Percentiles rank a stretch among this genome's conserved stretches.
phyloP scores from a whole-genome alignment of 345 rosid genomes.

The Psidium friedrichsthalianum region DNA sequence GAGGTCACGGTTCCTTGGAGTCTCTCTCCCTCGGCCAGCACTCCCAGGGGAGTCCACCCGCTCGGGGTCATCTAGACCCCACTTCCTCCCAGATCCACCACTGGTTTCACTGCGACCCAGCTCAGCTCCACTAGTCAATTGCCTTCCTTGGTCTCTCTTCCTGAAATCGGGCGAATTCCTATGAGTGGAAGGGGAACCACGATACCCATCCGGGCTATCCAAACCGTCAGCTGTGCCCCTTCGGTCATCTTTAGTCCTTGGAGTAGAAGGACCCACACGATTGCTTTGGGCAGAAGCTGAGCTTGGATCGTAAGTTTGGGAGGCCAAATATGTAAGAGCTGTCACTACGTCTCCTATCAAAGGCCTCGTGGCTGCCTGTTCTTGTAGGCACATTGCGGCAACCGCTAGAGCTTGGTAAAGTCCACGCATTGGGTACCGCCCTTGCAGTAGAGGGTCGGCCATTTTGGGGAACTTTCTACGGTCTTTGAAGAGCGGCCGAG shows the following conservation, averaged over 20 bases:
- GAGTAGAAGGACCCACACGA: slow-evolving; percentile 59
- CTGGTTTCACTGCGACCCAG: slow-evolving; percentile 50
- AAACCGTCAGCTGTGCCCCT: slow-evolving; percentile 56
- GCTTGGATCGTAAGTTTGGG: slow-evolving; percentile 77
- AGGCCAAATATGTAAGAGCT: slow-evolving; percentile 89
- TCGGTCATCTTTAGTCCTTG: slow-evolving; percentile 54
- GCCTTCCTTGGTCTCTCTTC: slow-evolving; percentile 50
- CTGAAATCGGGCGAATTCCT: slow-evolving; percentile 87
- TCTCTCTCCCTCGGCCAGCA: slow-evolving; percentile 54
- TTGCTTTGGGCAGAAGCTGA: slow-evolving; percentile 43
- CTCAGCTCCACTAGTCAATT: slow-evolving; percentile 39
- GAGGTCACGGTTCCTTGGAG: slow-evolving; percentile 68
- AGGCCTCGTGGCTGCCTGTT: slow-evolving; percentile 95
- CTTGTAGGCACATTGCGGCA: slow-evolving; percentile 98
- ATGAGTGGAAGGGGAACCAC: slow-evolving; percentile 63
- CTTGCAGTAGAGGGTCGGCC: slow-evolving; percentile 92
- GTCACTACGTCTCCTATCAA: slow-evolving; percentile 93
- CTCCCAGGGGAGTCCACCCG: slow-evolving; percentile 55
- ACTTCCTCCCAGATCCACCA: slow-evolving; percentile 75
- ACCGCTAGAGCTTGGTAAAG: slow-evolving; percentile 97
- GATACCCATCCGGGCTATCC: slow-evolving; percentile 57
- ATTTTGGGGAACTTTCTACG: slow-evolving; percentile 92
- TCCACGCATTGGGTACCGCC: slow-evolving; percentile 89
- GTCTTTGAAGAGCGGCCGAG: slow-evolving; percentile 91
- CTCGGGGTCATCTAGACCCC: slow-evolving; percentile 58